Evolutionary conservation across 2,329 filamentous ascomycete genomes (phyloP).

Genomic region (Arthrobotrys pseudoclavata): DNA sequence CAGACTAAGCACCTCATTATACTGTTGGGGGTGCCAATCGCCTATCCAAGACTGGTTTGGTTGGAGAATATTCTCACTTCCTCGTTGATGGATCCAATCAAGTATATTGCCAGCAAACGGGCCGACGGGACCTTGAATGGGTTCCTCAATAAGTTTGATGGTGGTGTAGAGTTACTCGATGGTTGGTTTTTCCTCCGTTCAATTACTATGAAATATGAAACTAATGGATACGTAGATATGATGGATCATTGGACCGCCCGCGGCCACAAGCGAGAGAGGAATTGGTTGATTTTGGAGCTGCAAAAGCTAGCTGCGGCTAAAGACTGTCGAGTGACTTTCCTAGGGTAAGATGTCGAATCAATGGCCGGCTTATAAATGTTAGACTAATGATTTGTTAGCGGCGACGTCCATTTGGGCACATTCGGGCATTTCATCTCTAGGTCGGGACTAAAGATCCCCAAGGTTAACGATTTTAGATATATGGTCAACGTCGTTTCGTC

Average conservation of each 20-base stretch:
- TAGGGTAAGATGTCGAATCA: conserved; percentile 72
- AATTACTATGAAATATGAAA: not conserved
- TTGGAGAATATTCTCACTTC: conserved; percentile 84
- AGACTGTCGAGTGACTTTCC: conserved; percentile 88
- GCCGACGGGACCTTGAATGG: conserved; percentile 77
- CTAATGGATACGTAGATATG: conserved; percentile 73
- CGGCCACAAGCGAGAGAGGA: conserved; percentile 91
- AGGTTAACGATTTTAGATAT: conserved; percentile 93
- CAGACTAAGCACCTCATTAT: conserved; percentile 92
- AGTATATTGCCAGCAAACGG: conserved; percentile 81
- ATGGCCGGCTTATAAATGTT: not conserved
- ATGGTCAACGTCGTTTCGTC: conserved; percentile 97
- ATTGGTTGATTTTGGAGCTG: conserved; percentile 78
- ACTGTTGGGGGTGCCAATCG: conserved; percentile 84
- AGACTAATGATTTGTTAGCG: conserved; percentile 70
- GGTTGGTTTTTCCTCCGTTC: conserved; percentile 64
- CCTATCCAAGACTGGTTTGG: conserved; percentile 83
- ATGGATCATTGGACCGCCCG: conserved; percentile 95
- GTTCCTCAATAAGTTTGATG: conserved; percentile 89
- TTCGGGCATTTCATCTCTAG: conserved; percentile 96
- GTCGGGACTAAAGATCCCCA: conserved; percentile 82
- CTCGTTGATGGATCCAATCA: conserved; percentile 86
- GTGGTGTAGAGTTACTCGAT: conserved; percentile 90
- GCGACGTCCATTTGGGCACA: conserved; percentile 92
- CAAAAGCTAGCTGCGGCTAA: conserved; percentile 95